Base-by-base conservation (phyloP, 2,329 filamentous ascomycete genomes). In the Aureobasidium sp. region DNA sequence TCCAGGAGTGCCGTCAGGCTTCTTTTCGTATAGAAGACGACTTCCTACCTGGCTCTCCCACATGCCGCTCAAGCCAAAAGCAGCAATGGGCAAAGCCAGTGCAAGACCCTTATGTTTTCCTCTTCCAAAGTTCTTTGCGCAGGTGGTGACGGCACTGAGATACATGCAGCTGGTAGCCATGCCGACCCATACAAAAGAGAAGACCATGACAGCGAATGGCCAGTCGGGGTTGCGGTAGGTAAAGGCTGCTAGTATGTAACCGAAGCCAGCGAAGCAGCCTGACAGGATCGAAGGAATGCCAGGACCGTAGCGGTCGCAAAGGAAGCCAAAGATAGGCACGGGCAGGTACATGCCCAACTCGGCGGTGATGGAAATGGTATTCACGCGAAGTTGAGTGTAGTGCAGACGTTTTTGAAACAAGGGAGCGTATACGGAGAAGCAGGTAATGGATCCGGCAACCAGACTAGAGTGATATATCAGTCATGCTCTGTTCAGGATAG, bases 71-170 rank as follows among this genome's bases (percentile, higher is more conserved):
- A 99, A 75, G 0, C 94, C 94, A 72, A 97, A 96, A 7, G 90
- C 88, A 0, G 94, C 91, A 72, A 97, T 97, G 1, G 94, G 94
- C 64, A 90, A 82, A 1, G 93, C 92, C 61, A 99, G 81, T 64
- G 95, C 93, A 56, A 99, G 78, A 0, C 94, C 94, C 69, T 93
- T 88, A 70, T 95, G 87, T 70, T 87, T 89, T 4, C 92, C 91
- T 64, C 88, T 86, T 53, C 92, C 92, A 76, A 97, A 99, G 77
- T 97, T 99, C 84, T 99, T 99, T 39, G 94, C 94, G 71, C 92
- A 96, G 0, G 93, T 96, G 7, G 93, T 93, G n/a, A 99, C 88
- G 1, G 91, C 88, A 56, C 87, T 84, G 62, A 97, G 81, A 74
- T 97, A 99, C 85, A 97, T 92, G 73, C 85, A 85, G 66, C 89